Evolutionary conservation across 768 basidiomycete species (phyloP).

Genomic region (Rhodotorula diobovata): DNA sequence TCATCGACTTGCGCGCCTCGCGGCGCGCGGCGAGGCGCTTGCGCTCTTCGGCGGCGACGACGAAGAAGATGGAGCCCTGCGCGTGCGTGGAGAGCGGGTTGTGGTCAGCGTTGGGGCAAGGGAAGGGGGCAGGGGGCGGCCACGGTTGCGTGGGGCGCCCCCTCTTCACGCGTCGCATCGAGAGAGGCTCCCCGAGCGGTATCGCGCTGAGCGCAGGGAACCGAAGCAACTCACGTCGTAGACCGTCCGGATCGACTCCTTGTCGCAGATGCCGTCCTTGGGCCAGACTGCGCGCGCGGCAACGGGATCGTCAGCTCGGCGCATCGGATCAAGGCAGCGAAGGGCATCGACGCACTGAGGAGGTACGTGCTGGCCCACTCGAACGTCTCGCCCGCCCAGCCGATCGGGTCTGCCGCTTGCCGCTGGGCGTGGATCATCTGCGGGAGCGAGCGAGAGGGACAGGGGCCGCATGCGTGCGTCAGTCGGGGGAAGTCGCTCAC

Average conservation of each 20-base stretch:
- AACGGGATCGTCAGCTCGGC: neutral
- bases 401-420: conserved; percentile 35
- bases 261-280: conserved; percentile 36
- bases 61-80: conserved; percentile 30
- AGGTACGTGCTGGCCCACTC: conserved; percentile 50
- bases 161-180: too few species aligned
- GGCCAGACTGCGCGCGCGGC: conserved; percentile 10
- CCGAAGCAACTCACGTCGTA: conserved; percentile 50
- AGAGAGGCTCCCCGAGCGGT: too few species aligned
- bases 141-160: too few species aligned
- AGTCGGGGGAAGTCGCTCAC: too few species aligned
- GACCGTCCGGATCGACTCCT: conserved; percentile 52
- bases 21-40: neutral
- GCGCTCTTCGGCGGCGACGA: conserved; percentile 14
- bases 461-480: too few species aligned
- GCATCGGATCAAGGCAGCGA: too few species aligned
- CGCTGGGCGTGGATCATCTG: conserved; percentile 46
- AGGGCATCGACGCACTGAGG: neutral
- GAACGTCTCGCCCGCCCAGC: conserved; percentile 43
- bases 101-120: neutral
- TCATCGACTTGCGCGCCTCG: conserved; percentile 13
- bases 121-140: neutral
- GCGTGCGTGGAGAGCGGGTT: neutral
- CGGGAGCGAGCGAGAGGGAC: conserved; percentile 39
- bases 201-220: too few species aligned